phyloP scores from a whole-genome alignment of 495 filamentous ascomycete species.

The Oidiodendron maius region DNA sequence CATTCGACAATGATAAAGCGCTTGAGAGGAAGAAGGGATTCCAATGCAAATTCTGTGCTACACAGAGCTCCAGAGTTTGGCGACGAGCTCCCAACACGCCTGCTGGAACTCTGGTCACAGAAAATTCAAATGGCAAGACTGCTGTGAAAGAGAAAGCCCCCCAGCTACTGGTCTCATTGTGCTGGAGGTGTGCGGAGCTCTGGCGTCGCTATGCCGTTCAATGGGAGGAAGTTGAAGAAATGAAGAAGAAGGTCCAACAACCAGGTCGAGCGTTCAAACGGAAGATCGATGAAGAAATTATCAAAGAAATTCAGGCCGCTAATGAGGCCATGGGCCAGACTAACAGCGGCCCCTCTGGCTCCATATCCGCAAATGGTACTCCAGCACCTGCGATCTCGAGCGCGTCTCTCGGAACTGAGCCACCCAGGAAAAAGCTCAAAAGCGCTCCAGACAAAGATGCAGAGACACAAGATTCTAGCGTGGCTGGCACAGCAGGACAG shows the following conservation, averaged over 20 bases:
- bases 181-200: slow-evolving; percentile 79
- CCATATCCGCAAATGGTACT: slow-evolving; percentile 17
- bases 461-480: slow-evolving; percentile 9
- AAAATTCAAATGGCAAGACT: slow-evolving; percentile 58
- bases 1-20: slow-evolving; percentile 90
- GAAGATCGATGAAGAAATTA: slow-evolving; percentile 83
- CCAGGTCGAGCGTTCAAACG: slow-evolving; percentile 84
- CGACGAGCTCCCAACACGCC: slow-evolving; percentile 74
- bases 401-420: slow-evolving; percentile 20
- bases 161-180: slow-evolving; percentile 78
- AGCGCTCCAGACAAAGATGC: slow-evolving; percentile 37
- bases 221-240: slow-evolving; percentile 92
- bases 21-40: slow-evolving; percentile 71
- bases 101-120: slow-evolving; percentile 64
- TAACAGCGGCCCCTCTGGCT: background rate
- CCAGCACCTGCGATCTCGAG: slow-evolving; percentile 15
- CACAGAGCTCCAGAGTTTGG: slow-evolving; percentile 80
- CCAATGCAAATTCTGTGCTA: slow-evolving; percentile 89
- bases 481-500: slow-evolving; percentile 26
- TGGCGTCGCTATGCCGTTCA: slow-evolving; percentile 95
- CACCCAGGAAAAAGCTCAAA: slow-evolving; percentile 50
- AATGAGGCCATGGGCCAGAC: slow-evolving; percentile 40
- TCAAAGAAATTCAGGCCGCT: slow-evolving; percentile 63
- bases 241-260: slow-evolving; percentile 80
- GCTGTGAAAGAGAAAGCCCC: slow-evolving; percentile 64